Conservation (phyloP, 176 grass and related monocot genomes). For the Avena sativa region DNA sequence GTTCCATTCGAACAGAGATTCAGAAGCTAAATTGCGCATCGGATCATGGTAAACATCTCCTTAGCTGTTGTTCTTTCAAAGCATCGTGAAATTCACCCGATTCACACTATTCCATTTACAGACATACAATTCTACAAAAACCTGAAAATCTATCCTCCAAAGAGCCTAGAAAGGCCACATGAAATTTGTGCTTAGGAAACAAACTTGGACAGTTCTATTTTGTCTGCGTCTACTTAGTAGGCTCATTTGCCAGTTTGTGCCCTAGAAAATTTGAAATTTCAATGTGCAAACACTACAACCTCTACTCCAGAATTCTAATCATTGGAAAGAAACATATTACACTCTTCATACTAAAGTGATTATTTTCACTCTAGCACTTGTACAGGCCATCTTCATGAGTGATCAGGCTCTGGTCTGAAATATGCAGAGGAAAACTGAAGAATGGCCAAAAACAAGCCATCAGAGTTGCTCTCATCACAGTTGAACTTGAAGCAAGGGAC, state of each 20-base stretch:
- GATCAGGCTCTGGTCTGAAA: slow-evolving; percentile 17
- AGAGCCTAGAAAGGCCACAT: slow-evolving; percentile 57
- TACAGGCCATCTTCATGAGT: background rate
- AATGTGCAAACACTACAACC: background rate
- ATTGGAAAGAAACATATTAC: background rate
- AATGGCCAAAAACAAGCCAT: too few species aligned
- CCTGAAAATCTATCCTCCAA: slow-evolving; percentile 75
- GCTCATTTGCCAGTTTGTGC: slow-evolving; percentile 21
- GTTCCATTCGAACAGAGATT: too few species aligned
- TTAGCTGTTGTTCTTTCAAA: too few species aligned
- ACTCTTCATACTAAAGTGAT: background rate
- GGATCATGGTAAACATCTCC: too few species aligned
- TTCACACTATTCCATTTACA: too few species aligned
- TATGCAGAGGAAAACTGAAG: slow-evolving; percentile 50
- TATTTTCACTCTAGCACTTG: slow-evolving; percentile 7
- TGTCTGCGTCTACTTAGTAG: background rate
- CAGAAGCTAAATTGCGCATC: too few species aligned
- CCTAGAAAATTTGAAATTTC: background rate
- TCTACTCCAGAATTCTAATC: background rate
- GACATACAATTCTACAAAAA: slow-evolving; percentile 7
- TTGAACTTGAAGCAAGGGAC: too few species aligned
- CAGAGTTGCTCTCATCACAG: background rate
- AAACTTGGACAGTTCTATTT: slow-evolving; percentile 73
- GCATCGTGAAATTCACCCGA: too few species aligned
- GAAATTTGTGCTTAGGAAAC: slow-evolving; percentile 61